Percentiles rank a stretch among this genome's conserved stretches.
phyloP scores from a whole-genome alignment of 805 yeast species.

The Soucietia sequanensis region DNA sequence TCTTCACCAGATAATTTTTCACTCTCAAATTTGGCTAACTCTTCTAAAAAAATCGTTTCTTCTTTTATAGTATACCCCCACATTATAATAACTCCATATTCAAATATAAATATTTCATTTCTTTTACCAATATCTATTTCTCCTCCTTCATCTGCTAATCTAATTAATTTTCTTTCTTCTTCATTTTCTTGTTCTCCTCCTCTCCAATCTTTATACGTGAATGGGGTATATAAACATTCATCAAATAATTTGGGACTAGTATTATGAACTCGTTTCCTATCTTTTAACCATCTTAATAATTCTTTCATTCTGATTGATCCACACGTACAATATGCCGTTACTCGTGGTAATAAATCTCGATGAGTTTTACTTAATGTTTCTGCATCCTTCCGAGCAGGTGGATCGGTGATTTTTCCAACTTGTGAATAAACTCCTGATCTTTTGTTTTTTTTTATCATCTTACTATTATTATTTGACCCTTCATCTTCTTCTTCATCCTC shows the following conservation, averaged over 20 bases:
- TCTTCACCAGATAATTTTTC: constrained; percentile 92
- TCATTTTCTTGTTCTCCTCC: constrained; percentile 16
- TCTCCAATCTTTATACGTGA: constrained; percentile 78
- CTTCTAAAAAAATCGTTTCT: constrained; percentile 76
- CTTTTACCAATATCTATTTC: constrained; percentile 83
- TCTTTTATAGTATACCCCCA: constrained; percentile 93
- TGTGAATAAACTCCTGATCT: constrained; percentile 69
- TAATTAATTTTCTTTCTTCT: constrained; percentile 41
- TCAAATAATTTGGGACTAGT: constrained; percentile 87
- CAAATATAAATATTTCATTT: constrained; percentile 84
- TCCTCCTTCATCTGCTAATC: constrained; percentile 93
- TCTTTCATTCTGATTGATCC: constrained; percentile 90
- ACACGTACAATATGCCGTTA: constrained; percentile 95
- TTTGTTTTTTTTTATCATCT: constrained; percentile 5
- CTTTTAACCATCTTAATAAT: constrained; percentile 78
- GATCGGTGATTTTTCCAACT: constrained; percentile 77
- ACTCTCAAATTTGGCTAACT: constrained; percentile 85
- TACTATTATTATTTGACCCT: background rate
- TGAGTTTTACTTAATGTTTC: constrained; percentile 87
- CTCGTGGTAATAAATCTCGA: constrained; percentile 83
- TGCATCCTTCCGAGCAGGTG: constrained; percentile 90
- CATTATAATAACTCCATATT: constrained; percentile 94
- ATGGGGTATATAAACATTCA: constrained; percentile 93
- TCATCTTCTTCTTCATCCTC: constrained; percentile 16
- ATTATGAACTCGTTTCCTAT: constrained; percentile 67